These are phyloP conservation scores for Protea cynaroides DNA, from an alignment of 164 flowering plant genomes.

Conservation along the genomic window DNA sequence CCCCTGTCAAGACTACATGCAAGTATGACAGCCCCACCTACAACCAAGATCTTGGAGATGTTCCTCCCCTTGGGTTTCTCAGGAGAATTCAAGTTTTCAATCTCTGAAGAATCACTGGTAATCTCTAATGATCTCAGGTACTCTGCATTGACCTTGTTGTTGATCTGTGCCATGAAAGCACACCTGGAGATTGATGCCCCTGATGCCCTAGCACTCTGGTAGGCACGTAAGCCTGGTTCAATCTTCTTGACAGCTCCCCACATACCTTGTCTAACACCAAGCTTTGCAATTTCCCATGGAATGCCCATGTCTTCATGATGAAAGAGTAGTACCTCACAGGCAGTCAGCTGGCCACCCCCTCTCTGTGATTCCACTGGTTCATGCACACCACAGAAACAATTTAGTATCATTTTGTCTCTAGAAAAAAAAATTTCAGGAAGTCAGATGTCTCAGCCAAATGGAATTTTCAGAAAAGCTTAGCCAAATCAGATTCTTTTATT, in stretches of 20 bases:
- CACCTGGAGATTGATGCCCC: conserved; percentile 35
- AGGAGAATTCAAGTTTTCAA: conserved; percentile 20
- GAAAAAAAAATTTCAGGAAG: not conserved
- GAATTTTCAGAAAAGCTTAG: not conserved
- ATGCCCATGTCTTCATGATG: conserved; percentile 87
- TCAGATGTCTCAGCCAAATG: not conserved
- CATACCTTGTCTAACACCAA: conserved; percentile 74
- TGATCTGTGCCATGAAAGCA: conserved; percentile 59
- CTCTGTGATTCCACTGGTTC: conserved; percentile 53
- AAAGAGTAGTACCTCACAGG: conserved; percentile 71
- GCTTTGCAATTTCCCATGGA: conserved; percentile 75
- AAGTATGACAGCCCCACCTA: conserved; percentile 74
- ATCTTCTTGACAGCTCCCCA: conserved; percentile 76
- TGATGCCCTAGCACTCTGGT: conserved; percentile 43
- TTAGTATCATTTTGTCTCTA: not conserved
- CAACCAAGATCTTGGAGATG: conserved; percentile 55
- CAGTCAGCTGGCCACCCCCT: conserved; percentile 48
- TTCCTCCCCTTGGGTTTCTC: conserved; percentile 35
- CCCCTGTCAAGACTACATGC: conserved; percentile 79
- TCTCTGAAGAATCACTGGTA: conserved; percentile 21
- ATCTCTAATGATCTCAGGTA: conserved; percentile 40
- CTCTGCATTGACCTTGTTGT: conserved; percentile 45
- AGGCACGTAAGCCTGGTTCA: conserved; percentile 55
- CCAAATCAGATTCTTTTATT: not conserved
- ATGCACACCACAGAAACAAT: not conserved